Evolutionary conservation across 2,329 filamentous ascomycete genomes (phyloP), one percentile per base, ranked within the genome.

Genomic region (Epichloe elymi): DNA sequence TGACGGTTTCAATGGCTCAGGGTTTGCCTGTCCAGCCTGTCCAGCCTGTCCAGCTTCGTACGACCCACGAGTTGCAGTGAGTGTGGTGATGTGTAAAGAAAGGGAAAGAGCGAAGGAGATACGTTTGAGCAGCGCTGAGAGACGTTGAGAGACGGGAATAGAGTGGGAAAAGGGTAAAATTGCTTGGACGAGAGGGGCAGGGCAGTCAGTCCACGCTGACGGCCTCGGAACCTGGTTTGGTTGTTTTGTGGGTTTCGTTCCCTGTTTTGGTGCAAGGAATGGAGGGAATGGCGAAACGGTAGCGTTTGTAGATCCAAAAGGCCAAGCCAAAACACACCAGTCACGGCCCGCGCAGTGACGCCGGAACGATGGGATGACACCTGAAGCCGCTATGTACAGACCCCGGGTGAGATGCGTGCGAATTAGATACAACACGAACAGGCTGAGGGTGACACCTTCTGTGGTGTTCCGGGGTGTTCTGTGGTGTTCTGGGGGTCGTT

Each of bases 281-380:
- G 39, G 15, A 46, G 44, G 43, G 43, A 38, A 42, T 19, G 39
- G 19, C 48, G 48, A 48, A 48, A 45, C 48, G 36, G 41, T 48
- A 19, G 44, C 48, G 45, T 41, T 2, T 36, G 42, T 23, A 40
- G 47, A 36, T 45, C 23, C 7, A 43, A 46, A 37, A 4, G 38
- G 17, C 33, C 49, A 30, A 49, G 47, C 12, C 14, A 11, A 11
- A 45, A 33, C n/a, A 23, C 30, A 30, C 30, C 30, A 30, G 8
- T 10, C 30, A 30, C 30, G 30, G 30, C 30, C 10, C 10, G 30
- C 30, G 10, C 7, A 10, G 10, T 30, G 30, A 11, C 30, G 30
- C 30, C 30, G 10, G 30, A 30, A 30, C 8, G 30, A 30, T 30
- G 30, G 30, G 30, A 30, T 30, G 30, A 30, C 30, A 4, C 1